Conservation (phyloP, 345 rosid species). For the Physaria fendleri region DNA sequence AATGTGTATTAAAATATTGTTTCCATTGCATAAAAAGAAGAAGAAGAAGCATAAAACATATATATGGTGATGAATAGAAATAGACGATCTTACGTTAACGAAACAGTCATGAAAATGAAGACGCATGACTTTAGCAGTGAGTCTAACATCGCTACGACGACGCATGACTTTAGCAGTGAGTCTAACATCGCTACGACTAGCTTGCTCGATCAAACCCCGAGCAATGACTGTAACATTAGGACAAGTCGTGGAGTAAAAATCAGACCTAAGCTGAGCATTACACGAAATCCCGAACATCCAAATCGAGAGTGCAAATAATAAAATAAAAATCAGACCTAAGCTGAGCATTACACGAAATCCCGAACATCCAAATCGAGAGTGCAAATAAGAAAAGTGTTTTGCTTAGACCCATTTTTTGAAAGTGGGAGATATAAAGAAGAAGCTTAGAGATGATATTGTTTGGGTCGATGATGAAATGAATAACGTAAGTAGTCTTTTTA, state of each 20-base stretch:
- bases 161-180: constrained; percentile 37
- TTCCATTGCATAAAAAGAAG: neutral
- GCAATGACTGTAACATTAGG: constrained; percentile 21
- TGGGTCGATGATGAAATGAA: constrained; percentile 2
- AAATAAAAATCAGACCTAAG: constrained; percentile 15
- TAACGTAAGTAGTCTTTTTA: constrained; percentile 6
- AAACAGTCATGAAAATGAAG: constrained; percentile 57
- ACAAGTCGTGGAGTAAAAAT: constrained; percentile 24
- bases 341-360: constrained; percentile 10
- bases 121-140: constrained; percentile 36
- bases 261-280: constrained; percentile 16
- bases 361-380: constrained; percentile 3
- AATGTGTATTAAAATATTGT: neutral
- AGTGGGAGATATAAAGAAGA: neutral
- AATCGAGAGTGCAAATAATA: neutral
- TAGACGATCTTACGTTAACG: constrained; percentile 43
- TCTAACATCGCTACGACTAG: constrained; percentile 20
- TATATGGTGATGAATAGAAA: neutral
- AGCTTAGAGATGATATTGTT: neutral
- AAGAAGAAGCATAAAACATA: neutral
- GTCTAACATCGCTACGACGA: constrained; percentile 23
- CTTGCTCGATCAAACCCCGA: constrained; percentile 19
- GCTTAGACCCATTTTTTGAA: constrained; percentile 18
- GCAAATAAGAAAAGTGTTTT: constrained; percentile 3
- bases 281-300: constrained; percentile 6